Conservation (phyloP, 2,329 filamentous ascomycete species). For the Calonectria crousiana region DNA sequence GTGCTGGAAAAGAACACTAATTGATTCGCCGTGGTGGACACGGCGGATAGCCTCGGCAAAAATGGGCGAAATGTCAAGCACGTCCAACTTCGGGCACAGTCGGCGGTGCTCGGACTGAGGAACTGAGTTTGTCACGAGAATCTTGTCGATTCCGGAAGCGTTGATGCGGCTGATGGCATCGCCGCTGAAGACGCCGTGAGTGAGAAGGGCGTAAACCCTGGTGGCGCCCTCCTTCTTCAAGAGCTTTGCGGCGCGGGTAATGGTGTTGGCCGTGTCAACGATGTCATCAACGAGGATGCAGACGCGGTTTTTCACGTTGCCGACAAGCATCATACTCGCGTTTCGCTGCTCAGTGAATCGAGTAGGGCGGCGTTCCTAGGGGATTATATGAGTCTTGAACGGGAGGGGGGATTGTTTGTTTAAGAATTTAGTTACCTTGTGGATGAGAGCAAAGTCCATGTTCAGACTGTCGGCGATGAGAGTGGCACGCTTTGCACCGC, state of each 20-base stretch:
- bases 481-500: slow-evolving; percentile 95
- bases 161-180: slow-evolving; percentile 96
- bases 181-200: slow-evolving; percentile 94
- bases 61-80: slow-evolving; percentile 88
- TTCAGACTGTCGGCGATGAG: slow-evolving; percentile 93
- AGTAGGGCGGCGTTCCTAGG: slow-evolving; percentile 87
- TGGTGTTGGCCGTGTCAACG: slow-evolving; percentile 96
- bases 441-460: slow-evolving; percentile 96
- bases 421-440: slow-evolving; percentile 74
- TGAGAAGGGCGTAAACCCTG: slow-evolving; percentile 90
- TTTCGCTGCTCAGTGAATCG: slow-evolving; percentile 91
- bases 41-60: slow-evolving; percentile 96
- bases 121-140: slow-evolving; percentile 95
- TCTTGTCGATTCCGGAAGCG: slow-evolving; percentile 90
- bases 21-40: slow-evolving; percentile 97
- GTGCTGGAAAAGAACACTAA: slow-evolving; percentile 85
- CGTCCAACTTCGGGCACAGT: slow-evolving; percentile 88
- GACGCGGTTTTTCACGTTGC: slow-evolving; percentile 82
- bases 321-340: slow-evolving; percentile 95
- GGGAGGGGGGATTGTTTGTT: slow-evolving; percentile 43
- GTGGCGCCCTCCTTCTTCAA: slow-evolving; percentile 96
- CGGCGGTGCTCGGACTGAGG: slow-evolving; percentile 86
- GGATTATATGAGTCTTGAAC: slow-evolving; percentile 50
- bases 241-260: slow-evolving; percentile 95
- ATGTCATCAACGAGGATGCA: slow-evolving; percentile 96